Evolutionary conservation across 306 rosid genomes (phyloP).

Genomic region (Vigna angularis): DNA sequence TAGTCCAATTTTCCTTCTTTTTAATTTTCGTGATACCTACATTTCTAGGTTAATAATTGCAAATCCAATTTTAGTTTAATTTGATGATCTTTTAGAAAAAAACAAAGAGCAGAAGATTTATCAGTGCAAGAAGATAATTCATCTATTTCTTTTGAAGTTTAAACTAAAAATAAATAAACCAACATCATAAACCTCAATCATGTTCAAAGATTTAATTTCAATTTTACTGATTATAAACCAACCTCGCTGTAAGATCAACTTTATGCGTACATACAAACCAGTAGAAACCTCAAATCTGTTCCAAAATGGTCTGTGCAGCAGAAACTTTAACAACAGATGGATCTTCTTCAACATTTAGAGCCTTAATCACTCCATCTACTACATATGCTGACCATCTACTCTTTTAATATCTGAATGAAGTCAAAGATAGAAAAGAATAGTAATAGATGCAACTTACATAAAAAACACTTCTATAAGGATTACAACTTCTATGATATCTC

Average conservation of each 20-base stretch:
- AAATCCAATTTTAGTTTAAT: no score
- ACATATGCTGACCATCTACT: constrained; percentile 54
- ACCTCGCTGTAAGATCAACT: neutral
- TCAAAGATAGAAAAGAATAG: neutral
- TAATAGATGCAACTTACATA: neutral
- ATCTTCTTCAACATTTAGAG: constrained; percentile 72
- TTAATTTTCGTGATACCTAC: no score
- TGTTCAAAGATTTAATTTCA: neutral
- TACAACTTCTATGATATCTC: no score
- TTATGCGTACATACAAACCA: constrained; percentile 5
- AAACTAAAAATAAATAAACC: neutral
- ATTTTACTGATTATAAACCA: neutral
- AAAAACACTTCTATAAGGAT: no score
- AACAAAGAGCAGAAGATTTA: no score
- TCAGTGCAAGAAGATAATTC: no score
- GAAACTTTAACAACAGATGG: constrained; percentile 86
- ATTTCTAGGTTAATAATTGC: no score
- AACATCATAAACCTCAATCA: neutral
- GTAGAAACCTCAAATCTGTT: constrained; percentile 57
- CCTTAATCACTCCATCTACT: constrained; percentile 72
- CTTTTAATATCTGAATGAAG: neutral
- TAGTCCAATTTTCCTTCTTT: no score
- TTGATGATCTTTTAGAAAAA: no score
- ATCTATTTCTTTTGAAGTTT: neutral
- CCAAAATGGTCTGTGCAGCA: constrained; percentile 71